These are phyloP conservation scores for Leccinum proliferum DNA, from an alignment of 1,284 basidiomycete species.

Conservation along the genomic window DNA sequence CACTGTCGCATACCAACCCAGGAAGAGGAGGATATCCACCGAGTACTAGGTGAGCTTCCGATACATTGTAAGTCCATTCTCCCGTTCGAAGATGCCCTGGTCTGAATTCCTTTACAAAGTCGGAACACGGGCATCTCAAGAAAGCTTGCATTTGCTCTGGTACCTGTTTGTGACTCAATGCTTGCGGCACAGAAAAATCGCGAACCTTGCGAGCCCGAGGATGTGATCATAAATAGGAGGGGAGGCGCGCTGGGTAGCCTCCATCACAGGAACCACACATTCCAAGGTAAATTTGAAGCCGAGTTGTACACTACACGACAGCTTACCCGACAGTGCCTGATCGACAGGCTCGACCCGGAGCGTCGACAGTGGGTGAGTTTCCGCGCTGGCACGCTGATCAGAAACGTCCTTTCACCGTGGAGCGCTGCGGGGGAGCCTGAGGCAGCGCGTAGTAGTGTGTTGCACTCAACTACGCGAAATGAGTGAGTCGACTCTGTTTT, in stretches of 20 bases:
- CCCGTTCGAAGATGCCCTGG: neutral
- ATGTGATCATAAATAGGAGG: slow-evolving; percentile 40
- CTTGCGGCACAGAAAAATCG: slow-evolving; percentile 26
- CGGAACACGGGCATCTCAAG: slow-evolving; percentile 31
- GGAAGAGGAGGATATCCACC: slow-evolving; percentile 39
- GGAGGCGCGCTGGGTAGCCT: slow-evolving; percentile 35
- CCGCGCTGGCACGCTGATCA: neutral
- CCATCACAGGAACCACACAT: slow-evolving; percentile 41
- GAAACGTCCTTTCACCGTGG: neutral
- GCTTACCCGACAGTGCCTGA: neutral
- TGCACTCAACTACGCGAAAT: slow-evolving; percentile 29
- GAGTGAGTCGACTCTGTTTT: slow-evolving; percentile 28
- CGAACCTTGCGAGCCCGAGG: slow-evolving; percentile 40
- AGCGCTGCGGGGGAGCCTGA: neutral
- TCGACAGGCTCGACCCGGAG: neutral
- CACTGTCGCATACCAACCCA: slow-evolving; percentile 37
- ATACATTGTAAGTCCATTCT: slow-evolving; percentile 37
- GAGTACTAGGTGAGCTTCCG: slow-evolving; percentile 35
- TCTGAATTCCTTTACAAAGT: slow-evolving; percentile 28
- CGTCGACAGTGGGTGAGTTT: neutral
- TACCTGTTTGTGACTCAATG: slow-evolving; percentile 21
- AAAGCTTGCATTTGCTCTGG: slow-evolving; percentile 41
- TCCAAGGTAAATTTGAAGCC: slow-evolving; percentile 36
- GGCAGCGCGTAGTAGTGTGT: neutral
- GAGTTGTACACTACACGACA: neutral